phyloP scores from a whole-genome alignment of 78 protist species.

The Dictyostelium firmibasis region DNA sequence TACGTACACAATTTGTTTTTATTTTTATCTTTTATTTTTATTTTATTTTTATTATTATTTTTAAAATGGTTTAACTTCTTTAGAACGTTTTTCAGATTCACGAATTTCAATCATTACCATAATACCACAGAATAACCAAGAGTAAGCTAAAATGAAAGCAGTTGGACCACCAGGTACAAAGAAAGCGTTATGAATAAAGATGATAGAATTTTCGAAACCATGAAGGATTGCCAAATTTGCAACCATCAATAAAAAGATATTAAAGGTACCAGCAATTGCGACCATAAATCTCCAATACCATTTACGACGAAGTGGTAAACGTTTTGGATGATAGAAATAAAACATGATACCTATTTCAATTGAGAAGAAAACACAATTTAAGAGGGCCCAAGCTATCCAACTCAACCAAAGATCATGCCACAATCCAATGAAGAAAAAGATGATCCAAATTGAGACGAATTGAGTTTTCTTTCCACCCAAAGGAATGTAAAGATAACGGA shows the following conservation, averaged over 20 bases:
- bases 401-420: constrained; percentile 91
- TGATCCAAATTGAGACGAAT: constrained; percentile 77
- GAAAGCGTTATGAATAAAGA: constrained; percentile 67
- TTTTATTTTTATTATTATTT: neutral
- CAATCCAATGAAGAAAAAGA: constrained; percentile 88
- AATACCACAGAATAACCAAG: constrained; percentile 67
- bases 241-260: constrained; percentile 51
- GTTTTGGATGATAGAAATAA: constrained; percentile 53
- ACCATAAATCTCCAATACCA: constrained; percentile 77
- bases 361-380: constrained; percentile 81
- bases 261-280: constrained; percentile 52
- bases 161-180: constrained; percentile 39
- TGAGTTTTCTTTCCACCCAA: constrained; percentile 89
- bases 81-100: constrained; percentile 72
- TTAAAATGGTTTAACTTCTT: constrained; percentile 27
- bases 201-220: constrained; percentile 62
- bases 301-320: constrained; percentile 31
- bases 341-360: constrained; percentile 72
- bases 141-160: constrained; percentile 32
- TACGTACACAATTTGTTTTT: neutral
- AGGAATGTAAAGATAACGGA: constrained; percentile 92
- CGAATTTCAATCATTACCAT: constrained; percentile 51
- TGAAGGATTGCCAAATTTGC: constrained; percentile 83
- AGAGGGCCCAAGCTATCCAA: constrained; percentile 86
- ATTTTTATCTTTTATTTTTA: neutral